These are phyloP conservation scores for Microbotryum intermedium DNA, from an alignment of 1,284 basidiomycete genomes.

Conservation along the genomic window DNA sequence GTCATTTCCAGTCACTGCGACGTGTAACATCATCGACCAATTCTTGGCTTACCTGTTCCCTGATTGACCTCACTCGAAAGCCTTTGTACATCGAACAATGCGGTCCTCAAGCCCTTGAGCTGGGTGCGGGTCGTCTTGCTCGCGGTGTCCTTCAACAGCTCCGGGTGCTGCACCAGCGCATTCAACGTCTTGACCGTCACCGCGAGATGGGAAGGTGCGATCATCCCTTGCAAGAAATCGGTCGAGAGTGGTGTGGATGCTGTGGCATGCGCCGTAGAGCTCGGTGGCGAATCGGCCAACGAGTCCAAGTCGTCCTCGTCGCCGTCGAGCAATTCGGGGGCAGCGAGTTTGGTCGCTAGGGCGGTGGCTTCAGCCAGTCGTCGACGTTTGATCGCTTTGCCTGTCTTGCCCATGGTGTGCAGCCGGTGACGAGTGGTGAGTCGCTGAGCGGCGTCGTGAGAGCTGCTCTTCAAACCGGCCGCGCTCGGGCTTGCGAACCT, in stretches of 20 bases:
- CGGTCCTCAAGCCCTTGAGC: conserved; percentile 12
- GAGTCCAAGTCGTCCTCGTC: background rate
- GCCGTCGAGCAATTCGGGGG: background rate
- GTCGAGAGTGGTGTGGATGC: background rate
- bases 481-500: too few species aligned
- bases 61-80: background rate
- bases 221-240: conserved; percentile 2
- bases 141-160: background rate
- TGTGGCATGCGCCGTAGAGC: background rate
- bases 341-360: background rate
- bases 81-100: conserved; percentile 22
- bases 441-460: too few species aligned
- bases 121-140: background rate
- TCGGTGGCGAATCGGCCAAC: background rate
- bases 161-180: conserved; percentile 1
- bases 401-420: conserved; percentile 5
- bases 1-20: too few species aligned
- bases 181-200: conserved; percentile 4
- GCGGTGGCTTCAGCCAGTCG: background rate
- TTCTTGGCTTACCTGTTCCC: conserved; percentile 7
- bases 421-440: too few species aligned
- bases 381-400: conserved; percentile 6
- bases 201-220: conserved; percentile 4
- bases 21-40: background rate
- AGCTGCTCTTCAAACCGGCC: too few species aligned